These are phyloP conservation scores for Asterophora lycoperdoides DNA, from an alignment of 768 basidiomycete species.

Conservation along the genomic window DNA sequence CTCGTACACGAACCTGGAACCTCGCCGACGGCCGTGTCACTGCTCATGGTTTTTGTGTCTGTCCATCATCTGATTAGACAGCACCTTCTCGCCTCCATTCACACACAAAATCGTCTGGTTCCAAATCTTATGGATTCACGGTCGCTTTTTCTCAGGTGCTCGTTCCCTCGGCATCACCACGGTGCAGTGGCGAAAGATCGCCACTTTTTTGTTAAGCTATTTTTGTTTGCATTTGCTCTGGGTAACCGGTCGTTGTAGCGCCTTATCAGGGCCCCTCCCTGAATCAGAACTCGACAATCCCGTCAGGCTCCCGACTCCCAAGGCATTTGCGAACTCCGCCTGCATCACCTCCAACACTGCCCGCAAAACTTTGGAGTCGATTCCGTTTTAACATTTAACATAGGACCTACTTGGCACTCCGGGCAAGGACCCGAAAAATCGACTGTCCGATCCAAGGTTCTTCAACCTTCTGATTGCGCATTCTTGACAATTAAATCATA, in stretches of 20 bases:
- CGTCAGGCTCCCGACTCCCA: background rate
- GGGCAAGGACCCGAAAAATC: slow-evolving; percentile 2
- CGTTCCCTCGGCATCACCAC: slow-evolving; percentile 15
- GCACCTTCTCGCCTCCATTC: slow-evolving; percentile 9
- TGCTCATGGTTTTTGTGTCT: slow-evolving; percentile 1
- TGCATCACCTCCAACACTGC: background rate
- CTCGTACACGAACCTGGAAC: background rate
- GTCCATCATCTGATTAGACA: slow-evolving; percentile 16
- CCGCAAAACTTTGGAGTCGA: too few relatives aligned
- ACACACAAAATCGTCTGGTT: slow-evolving; percentile 9
- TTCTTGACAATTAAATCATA: background rate
- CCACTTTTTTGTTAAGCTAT: slow-evolving; percentile 6
- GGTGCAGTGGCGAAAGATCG: background rate
- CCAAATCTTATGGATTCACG: slow-evolving; percentile 10
- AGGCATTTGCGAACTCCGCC: too few relatives aligned
- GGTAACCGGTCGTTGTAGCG: background rate
- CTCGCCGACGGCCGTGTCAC: slow-evolving; percentile 11
- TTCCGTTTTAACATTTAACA: slow-evolving; percentile 10
- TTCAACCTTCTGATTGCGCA: slow-evolving; percentile 3
- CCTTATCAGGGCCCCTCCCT: slow-evolving; percentile 6
- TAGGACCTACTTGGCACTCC: slow-evolving; percentile 1
- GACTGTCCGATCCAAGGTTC: slow-evolving; percentile 10
- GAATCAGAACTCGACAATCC: background rate
- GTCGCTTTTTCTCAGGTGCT: slow-evolving; percentile 4
- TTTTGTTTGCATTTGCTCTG: background rate